Evolutionary conservation across 805 yeast genomes (phyloP).

Genomic region (Peterozyma toletana): DNA sequence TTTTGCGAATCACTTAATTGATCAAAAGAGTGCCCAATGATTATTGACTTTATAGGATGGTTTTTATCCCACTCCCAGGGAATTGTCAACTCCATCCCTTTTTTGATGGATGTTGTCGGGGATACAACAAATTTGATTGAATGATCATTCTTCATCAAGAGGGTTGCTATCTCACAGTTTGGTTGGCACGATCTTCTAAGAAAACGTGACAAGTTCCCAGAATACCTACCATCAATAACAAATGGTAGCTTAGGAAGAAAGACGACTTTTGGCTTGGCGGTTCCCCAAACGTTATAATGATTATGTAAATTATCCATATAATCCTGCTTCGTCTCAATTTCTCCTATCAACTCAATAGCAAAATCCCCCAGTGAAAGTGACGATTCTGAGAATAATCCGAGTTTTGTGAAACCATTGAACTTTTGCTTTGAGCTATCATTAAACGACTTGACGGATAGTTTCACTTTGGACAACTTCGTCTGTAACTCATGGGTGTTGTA

Average conservation of each 20-base stretch:
- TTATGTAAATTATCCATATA: slow-evolving; percentile 63
- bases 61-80: slow-evolving; percentile 85
- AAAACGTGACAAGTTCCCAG: slow-evolving; percentile 73
- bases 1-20: slow-evolving; percentile 46
- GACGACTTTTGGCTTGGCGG: slow-evolving; percentile 51
- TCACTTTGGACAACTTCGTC: slow-evolving; percentile 14
- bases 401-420: slow-evolving; percentile 61
- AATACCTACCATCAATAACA: slow-evolving; percentile 71
- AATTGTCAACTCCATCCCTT: slow-evolving; percentile 67
- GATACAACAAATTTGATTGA: slow-evolving; percentile 44
- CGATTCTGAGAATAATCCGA: slow-evolving; percentile 48
- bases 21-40: slow-evolving; percentile 43
- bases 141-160: slow-evolving; percentile 31
- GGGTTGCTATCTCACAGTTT: slow-evolving; percentile 58
- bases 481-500: slow-evolving; percentile 17
- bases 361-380: slow-evolving; percentile 38
- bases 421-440: slow-evolving; percentile 51
- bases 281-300: slow-evolving; percentile 72
- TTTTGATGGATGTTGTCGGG: slow-evolving; percentile 47
- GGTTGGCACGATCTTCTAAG: slow-evolving; percentile 72
- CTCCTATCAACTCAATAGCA: slow-evolving; percentile 65
- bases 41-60: slow-evolving; percentile 65
- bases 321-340: slow-evolving; percentile 54
- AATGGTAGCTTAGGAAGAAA: slow-evolving; percentile 54
- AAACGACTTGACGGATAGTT: slow-evolving; percentile 40